Conservation (phyloP, 305 asterid genomes). For the Fraxinus sp. region DNA sequence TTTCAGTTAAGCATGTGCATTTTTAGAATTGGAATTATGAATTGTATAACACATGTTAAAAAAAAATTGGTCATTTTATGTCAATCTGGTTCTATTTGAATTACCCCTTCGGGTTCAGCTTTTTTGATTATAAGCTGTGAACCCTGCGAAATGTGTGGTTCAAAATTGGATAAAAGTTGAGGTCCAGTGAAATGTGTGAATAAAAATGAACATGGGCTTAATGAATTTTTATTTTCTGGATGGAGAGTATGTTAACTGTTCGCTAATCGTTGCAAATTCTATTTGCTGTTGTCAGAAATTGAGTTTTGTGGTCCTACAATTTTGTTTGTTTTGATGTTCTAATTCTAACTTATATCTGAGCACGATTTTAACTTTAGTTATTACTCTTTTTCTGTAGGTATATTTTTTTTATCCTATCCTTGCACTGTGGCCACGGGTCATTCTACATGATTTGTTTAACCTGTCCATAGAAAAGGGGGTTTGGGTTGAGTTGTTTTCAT, state of each 20-base stretch:
- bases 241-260: not conserved
- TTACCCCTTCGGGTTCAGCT: not conserved
- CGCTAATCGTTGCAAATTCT: not conserved
- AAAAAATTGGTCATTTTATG: not conserved
- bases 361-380: not conserved
- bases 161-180: not conserved
- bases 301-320: not conserved
- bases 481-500: constrained; percentile 8
- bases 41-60: not conserved
- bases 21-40: not conserved
- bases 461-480: not conserved
- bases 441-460: not conserved
- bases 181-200: not conserved
- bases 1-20: not conserved
- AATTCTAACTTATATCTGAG: not conserved
- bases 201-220: not conserved
- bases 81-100: not conserved
- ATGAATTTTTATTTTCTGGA: not conserved
- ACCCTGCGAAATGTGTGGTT: not conserved
- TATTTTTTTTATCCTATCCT: not conserved
- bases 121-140: not conserved
- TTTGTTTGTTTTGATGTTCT: not conserved
- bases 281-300: not conserved
- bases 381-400: not conserved
- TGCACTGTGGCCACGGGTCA: not conserved